Evolutionary conservation across 495 filamentous ascomycete species (phyloP), one percentile per base, ranked within the genome.

Genomic region (Clavariopsis aquatica): DNA sequence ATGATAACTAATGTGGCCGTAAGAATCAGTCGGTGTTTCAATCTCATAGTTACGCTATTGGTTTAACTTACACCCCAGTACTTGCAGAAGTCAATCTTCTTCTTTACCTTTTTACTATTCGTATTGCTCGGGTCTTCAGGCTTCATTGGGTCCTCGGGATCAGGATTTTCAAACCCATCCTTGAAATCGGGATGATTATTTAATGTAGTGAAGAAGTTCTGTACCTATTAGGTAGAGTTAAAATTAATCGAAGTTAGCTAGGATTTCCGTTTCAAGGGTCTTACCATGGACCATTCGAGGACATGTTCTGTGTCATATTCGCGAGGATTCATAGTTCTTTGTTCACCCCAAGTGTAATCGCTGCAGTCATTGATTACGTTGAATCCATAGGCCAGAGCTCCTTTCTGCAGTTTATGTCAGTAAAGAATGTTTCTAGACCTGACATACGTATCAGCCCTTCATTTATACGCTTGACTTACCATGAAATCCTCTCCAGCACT

Each of bases 301-400:
- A 59, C 56, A 29, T 59, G 56, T n/a, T 59, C 56, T 4, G 56
- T 59, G 41, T 47, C 41, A 49, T 59, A 59, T n/a, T 49, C 56
- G 13, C 27, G 41, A 15, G 5, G 26, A 17, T 15, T 27, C 8
- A 22, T 31, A 47, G 34, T 20, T 4, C 47, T 58, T 58, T 59
- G 56, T 59, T 49, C 41, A 49, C 56, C 56, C 36, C 36, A 59
- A 28, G 24, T 24, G 45, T 59, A 59, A 36, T 59, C 45, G 45
- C 45, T 49, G 26, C 56, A 59, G 56, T 59, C 56, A 59, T 59
- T n/a, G 10, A 59, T 49, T 17, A 29, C 15, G 45, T 59, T 59
- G 41, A 59, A 59, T 27, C 56, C 22, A 59, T 49, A 49, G 9
- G 56, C 56, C 29, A 28, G 36, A 1, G 36, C 41, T 17, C 43